Evolutionary conservation across 139 green algal genomes (phyloP), one percentile per base, ranked within the genome.

Genomic region (Dunaliella primolecta): DNA sequence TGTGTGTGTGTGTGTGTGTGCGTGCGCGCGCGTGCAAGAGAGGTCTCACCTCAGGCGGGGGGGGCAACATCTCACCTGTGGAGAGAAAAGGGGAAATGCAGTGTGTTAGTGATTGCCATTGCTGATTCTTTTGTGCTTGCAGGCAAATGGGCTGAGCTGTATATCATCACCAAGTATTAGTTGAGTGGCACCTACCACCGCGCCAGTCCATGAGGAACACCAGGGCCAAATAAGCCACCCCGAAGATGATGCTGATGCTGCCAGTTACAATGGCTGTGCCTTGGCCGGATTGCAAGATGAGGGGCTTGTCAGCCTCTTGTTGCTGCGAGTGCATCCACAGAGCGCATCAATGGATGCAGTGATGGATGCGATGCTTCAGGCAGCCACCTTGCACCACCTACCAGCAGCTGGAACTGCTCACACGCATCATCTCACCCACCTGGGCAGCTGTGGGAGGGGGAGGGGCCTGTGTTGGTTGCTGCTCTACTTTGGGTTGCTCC

Each of bases 231-330:
- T 94, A 95, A 0, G 88, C 92, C 0, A 94, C 81, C 20, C 92
- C 92, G 74, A 94, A 90, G 46, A 95, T 80, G 78, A 94, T 83
- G 15, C 90, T 94, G 74, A 94, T 93, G 80, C 86, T 88, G 15
- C 92, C 92, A 3, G 92, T 95, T 20, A 93, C 87, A 36, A 95
- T 90, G 23, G 92, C 91, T 46, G 89, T 94, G 75, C 91, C 91
- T 81, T 94, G 90, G 35, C 91, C 91, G 55, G 89, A 85, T 20
- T 86, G 80, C 55, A 84, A 31, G 56, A 84, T 84, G 11, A 84
- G 80, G 1, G 80, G 80, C 78, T 83, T 83, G 37, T 74, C 31
- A 1, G 37, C 37, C 27, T 83, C 78, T 32, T 77, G 46, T 64
- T 64, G 46, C 46, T 64, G 46, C 46, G 15, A 64, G 46, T 15